Percentiles rank a stretch among this genome's conserved stretches.
Conservation (phyloP, 305 asterid species). For the Ajuga reptans region DNA sequence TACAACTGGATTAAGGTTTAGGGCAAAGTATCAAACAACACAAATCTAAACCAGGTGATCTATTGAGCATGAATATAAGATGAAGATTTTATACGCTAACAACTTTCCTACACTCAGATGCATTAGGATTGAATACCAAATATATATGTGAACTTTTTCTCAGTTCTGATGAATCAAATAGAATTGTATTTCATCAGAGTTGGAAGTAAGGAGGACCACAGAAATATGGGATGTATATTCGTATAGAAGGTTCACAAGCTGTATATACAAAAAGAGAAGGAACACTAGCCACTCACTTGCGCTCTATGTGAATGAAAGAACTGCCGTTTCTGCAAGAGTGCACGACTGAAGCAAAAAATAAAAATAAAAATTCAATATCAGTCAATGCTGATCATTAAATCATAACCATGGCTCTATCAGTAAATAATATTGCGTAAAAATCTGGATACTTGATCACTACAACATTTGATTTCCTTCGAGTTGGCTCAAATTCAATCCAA, state of each 20-base stretch:
- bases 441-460: slow-evolving; percentile 2
- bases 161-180: slow-evolving; percentile 7
- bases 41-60: slow-evolving; percentile 12
- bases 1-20: not conserved
- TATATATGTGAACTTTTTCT: not conserved
- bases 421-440: slow-evolving; percentile 3
- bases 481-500: slow-evolving; percentile 11
- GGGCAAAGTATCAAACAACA: not conserved
- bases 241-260: slow-evolving; percentile 1
- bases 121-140: not conserved
- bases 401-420: not conserved
- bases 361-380: not conserved
- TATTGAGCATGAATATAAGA: not conserved
- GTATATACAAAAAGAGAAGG: slow-evolving; percentile 2
- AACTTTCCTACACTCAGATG: not conserved
- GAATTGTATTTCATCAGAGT: not conserved
- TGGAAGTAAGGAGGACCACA: not conserved
- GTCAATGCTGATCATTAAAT: slow-evolving; percentile 12
- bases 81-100: not conserved
- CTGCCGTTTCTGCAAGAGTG: slow-evolving; percentile 89
- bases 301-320: slow-evolving; percentile 99
- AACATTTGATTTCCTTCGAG: slow-evolving; percentile 8
- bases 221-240: not conserved
- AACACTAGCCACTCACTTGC: slow-evolving; percentile 52
- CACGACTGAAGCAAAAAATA: slow-evolving; percentile 48